Conservation (phyloP, 371 early-diverging fungal genomes). For the Mycotypha africana region DNA sequence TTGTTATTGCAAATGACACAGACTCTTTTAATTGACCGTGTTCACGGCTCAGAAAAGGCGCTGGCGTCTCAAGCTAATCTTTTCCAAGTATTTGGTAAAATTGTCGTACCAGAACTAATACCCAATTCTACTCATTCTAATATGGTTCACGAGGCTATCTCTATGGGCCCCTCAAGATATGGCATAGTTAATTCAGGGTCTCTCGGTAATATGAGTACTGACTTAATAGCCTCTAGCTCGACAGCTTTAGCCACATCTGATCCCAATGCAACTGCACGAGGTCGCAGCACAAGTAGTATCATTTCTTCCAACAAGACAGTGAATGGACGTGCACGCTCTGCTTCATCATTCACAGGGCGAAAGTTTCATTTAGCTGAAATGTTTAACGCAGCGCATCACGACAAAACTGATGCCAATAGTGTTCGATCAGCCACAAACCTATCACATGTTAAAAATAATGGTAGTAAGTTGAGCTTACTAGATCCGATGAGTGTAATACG, state of each 20-base stretch:
- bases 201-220: constrained; percentile 17
- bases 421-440: constrained; percentile 4
- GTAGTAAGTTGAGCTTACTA: constrained; percentile 3
- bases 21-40: constrained; percentile 41
- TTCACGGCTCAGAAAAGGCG: constrained; percentile 47
- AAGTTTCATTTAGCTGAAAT: constrained; percentile 17
- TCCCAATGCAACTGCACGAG: constrained; percentile 3
- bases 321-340: constrained; percentile 9
- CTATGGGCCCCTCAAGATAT: constrained; percentile 11
- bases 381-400: constrained; percentile 1
- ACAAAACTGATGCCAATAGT: constrained; percentile 2
- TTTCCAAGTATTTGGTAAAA: constrained; percentile 59
- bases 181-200: constrained; percentile 26
- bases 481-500: constrained; percentile 6
- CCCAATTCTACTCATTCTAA: constrained; percentile 2
- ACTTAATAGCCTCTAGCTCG: background rate
- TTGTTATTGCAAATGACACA: constrained; percentile 57
- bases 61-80: constrained; percentile 48
- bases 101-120: constrained; percentile 33
- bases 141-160: constrained; percentile 12
- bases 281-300: constrained; percentile 17
- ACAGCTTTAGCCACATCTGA: background rate
- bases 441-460: background rate
- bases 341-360: constrained; percentile 16
- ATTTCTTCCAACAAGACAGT: too few species aligned